Percentiles rank a stretch among this genome's conserved stretches.
Conservation (phyloP, 2,329 filamentous ascomycete species). For the Pseudocercospora macadamiae region DNA sequence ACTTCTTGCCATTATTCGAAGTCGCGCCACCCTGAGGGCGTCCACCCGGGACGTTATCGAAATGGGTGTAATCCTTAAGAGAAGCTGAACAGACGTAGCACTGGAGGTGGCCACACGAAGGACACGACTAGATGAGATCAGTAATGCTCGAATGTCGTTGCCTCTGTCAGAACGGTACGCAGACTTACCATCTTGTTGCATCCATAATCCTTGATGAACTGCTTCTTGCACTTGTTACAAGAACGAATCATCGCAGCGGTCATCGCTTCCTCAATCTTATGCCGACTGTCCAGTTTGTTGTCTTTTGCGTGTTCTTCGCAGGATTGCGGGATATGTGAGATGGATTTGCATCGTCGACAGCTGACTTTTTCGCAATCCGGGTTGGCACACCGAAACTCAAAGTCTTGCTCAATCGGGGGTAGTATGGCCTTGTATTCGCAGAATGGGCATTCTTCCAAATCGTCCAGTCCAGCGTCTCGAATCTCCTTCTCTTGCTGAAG, state of each 20-base stretch:
- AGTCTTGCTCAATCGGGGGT: constrained; percentile 66
- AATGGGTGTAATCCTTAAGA: constrained; percentile 69
- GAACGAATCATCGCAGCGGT: constrained; percentile 74
- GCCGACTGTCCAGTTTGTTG: constrained; percentile 63
- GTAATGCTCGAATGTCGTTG: no score
- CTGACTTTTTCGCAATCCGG: constrained; percentile 61
- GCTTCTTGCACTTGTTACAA: constrained; percentile 73
- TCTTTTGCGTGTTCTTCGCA: constrained; percentile 69
- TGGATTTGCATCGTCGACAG: constrained; percentile 63
- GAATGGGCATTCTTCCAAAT: constrained; percentile 76
- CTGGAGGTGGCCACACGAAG: constrained; percentile 58
- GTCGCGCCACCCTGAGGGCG: constrained; percentile 37
- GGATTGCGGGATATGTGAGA: constrained; percentile 71
- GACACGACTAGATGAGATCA: constrained; percentile 53
- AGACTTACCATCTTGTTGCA: constrained; percentile 77
- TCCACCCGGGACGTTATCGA: constrained; percentile 53
- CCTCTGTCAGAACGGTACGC: no score
- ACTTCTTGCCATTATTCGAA: constrained; percentile 51
- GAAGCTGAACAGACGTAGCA: constrained; percentile 72
- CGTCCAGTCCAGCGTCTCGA: constrained; percentile 69
- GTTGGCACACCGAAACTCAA: constrained; percentile 73
- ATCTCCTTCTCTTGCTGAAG: constrained; percentile 73
- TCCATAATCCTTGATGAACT: constrained; percentile 76
- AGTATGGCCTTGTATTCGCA: constrained; percentile 80
- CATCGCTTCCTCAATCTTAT: constrained; percentile 81